Evolutionary conservation across 1,139 yeast species (phyloP).

Genomic region (Debaryomyces subglobosus): DNA sequence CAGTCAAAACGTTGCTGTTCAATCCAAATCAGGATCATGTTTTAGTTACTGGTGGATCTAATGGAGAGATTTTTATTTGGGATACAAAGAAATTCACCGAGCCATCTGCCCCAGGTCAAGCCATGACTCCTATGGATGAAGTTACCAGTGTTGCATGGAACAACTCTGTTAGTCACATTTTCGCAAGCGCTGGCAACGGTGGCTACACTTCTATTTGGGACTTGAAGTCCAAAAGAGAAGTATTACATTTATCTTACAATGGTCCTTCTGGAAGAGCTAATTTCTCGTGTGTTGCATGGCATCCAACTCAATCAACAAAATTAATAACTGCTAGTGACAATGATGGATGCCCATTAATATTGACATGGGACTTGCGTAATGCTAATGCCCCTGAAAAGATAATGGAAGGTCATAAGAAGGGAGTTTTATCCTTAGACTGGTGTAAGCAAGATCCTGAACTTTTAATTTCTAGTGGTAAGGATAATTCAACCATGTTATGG

Average conservation of each 20-base stretch:
- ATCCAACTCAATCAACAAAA: slow-evolving; percentile 80
- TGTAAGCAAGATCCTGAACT: slow-evolving; percentile 79
- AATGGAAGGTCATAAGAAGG: slow-evolving; percentile 81
- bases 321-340: slow-evolving; percentile 85
- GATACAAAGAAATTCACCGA: slow-evolving; percentile 66
- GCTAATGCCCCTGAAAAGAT: slow-evolving; percentile 84
- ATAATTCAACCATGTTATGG: slow-evolving; percentile 87
- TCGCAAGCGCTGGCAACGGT: slow-evolving; percentile 84
- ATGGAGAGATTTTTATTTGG: slow-evolving; percentile 90
- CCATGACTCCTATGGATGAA: slow-evolving; percentile 82
- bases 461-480: slow-evolving; percentile 87
- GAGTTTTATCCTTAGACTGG: slow-evolving; percentile 92
- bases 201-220: slow-evolving; percentile 96
- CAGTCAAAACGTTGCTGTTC: slow-evolving; percentile 76
- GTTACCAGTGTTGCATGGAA: slow-evolving; percentile 90
- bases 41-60: slow-evolving; percentile 83
- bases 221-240: slow-evolving; percentile 83
- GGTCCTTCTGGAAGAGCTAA: slow-evolving; percentile 60
- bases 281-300: slow-evolving; percentile 81
- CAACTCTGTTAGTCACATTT: slow-evolving; percentile 77
- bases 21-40: slow-evolving; percentile 74
- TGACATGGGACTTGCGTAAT: slow-evolving; percentile 94
- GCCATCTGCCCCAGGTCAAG: slow-evolving; percentile 75
- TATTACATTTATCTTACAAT: slow-evolving; percentile 73
- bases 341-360: slow-evolving; percentile 78